These are phyloP conservation scores for Geoglossum cookeanum DNA, from an alignment of 2,329 filamentous ascomycete species.

Conservation along the genomic window DNA sequence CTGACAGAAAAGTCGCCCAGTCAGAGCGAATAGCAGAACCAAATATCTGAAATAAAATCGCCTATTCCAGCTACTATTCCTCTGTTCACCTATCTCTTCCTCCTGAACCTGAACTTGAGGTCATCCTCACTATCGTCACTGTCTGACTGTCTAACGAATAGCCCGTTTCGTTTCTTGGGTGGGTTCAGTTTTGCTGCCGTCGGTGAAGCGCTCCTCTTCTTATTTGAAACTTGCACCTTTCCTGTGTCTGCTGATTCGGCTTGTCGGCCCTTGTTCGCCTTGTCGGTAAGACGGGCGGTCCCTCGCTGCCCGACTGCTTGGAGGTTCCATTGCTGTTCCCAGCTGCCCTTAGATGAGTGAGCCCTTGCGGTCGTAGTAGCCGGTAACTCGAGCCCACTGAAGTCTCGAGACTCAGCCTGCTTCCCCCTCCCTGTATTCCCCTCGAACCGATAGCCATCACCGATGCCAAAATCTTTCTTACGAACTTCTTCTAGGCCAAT, in stretches of 20 bases:
- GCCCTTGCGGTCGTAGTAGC: slow-evolving; percentile 2
- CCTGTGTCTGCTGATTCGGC: neutral
- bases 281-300: neutral
- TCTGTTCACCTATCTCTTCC: slow-evolving; percentile 17
- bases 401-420: neutral
- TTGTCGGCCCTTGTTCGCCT: neutral
- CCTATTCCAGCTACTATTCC: neutral
- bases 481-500: slow-evolving; percentile 53
- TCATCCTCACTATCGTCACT: slow-evolving; percentile 35
- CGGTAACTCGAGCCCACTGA: slow-evolving; percentile 1
- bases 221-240: neutral
- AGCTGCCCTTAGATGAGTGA: neutral
- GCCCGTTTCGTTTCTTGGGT: slow-evolving; percentile 13
- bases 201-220: neutral
- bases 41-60: neutral
- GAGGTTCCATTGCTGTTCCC: neutral
- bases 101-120: slow-evolving; percentile 34
- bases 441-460: slow-evolving; percentile 59
- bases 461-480: slow-evolving; percentile 52
- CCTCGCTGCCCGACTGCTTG: neutral
- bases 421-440: slow-evolving; percentile 18
- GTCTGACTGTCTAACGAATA: slow-evolving; percentile 13
- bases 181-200: neutral
- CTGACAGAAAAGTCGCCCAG: neutral
- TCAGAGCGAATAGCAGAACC: neutral